phyloP scores from a whole-genome alignment of 2,329 filamentous ascomycete genomes.

The Capronia epimyces region DNA sequence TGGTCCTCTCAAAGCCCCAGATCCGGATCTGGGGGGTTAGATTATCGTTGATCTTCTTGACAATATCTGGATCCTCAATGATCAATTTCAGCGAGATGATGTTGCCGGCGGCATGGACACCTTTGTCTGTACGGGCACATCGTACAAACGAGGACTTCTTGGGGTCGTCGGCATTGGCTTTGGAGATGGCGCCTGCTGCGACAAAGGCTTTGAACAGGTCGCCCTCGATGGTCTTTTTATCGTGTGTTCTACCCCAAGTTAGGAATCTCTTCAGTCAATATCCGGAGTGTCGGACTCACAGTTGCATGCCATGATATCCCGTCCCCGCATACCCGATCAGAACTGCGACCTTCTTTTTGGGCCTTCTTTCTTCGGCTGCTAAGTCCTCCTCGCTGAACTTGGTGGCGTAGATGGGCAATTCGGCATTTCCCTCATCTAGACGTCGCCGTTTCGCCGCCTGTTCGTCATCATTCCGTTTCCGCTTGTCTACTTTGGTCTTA shows the following conservation, averaged over 20 bases:
- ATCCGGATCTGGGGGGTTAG: constrained; percentile 85
- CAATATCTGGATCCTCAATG: constrained; percentile 80
- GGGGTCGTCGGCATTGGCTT: constrained; percentile 92
- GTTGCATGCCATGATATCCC: constrained; percentile 96
- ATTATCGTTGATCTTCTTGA: constrained; percentile 83
- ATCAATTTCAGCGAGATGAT: constrained; percentile 94
- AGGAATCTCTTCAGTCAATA: constrained; percentile 20
- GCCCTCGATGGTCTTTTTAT: constrained; percentile 85
- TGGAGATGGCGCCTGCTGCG: constrained; percentile 84
- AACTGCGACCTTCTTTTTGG: constrained; percentile 94
- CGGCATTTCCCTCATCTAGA: constrained; percentile 40
- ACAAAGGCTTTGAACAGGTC: constrained; percentile 92
- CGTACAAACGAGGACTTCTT: constrained; percentile 93
- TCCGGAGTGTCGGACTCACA: constrained; percentile 43
- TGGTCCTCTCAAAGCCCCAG: constrained; percentile 88
- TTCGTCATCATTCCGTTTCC: constrained; percentile 47
- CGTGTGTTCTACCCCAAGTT: constrained; percentile 43
- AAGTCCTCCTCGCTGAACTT: constrained; percentile 74
- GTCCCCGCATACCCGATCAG: constrained; percentile 93
- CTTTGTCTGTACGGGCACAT: constrained; percentile 94
- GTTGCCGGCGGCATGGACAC: constrained; percentile 92
- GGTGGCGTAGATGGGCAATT: constrained; percentile 50
- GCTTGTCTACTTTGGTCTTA: constrained; percentile 48
- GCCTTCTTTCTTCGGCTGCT: constrained; percentile 74
- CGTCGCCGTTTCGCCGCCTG: constrained; percentile 53